Base-by-base conservation (phyloP, 1,284 basidiomycete genomes). In the Ceraceosorus bombacis region DNA sequence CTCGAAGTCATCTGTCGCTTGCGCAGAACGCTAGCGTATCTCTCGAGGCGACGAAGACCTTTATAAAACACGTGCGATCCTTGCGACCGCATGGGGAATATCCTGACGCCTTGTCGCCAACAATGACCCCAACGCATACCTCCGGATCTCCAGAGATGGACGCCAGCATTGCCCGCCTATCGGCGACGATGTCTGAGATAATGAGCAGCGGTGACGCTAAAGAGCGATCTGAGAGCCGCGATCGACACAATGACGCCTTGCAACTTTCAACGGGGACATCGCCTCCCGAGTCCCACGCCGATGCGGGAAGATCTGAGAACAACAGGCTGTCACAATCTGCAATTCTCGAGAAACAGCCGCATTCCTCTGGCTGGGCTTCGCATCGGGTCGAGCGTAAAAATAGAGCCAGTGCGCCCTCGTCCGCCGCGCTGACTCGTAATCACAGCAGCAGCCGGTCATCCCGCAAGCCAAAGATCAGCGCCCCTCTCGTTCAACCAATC, bases 401-500 rank as follows among this genome's bases (percentile, higher is more conserved):
- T 3, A 27, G 27, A 27, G 27, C 27, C 27, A 27, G 27, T 27
- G 27, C 27, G 27, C 27, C 27, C 27, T 27, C 27, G 27, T 27
- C 27, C 27, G 27, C 27, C 27, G 27, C 27, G 27, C 27, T 27
- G 27, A 27, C 27, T 27, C 27, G 27, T 27, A 27, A 27, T 27
- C 27, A 27, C 27, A 27, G 27, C 27, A 27, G 27, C 27, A 27
- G 41, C 7, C 41, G 38, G 12, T 37, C 53, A 6, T 49, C 55
- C 52, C n/a, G 4, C 40, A 48, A n/a, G 37, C 5, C 36, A 51
- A 15, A 67, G 39, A 51, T 64, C 13, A 59, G 55, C 38, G 56
- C 63, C 17, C 64, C 69, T 8, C 67, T 92, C 13, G 88, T 97
- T 5, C 87, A 88, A 61, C 93, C 93, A 0, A 85, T 94, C 72